Conservation (phyloP, 352 stramenopile species). For the Thalassiosira mediterranea region DNA sequence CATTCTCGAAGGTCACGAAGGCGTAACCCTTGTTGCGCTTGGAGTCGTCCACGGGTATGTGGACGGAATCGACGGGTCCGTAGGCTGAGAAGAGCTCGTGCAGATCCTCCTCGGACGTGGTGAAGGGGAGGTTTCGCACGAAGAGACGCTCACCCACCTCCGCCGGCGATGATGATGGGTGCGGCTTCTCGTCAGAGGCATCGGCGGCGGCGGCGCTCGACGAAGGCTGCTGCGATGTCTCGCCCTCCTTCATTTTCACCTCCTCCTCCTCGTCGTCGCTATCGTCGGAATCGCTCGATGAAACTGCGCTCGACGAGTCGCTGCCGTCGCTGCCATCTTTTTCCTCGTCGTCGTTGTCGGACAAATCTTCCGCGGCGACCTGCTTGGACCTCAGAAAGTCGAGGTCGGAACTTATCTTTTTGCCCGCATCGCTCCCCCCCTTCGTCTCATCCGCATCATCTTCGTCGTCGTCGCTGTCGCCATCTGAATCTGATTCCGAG, state of each 20-base stretch:
- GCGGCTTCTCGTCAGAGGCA: not conserved
- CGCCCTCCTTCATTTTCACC: slow-evolving; percentile 11
- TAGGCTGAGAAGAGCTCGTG: slow-evolving; percentile 89
- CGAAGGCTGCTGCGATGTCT: slow-evolving; percentile 13
- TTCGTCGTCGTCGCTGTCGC: slow-evolving; percentile 53
- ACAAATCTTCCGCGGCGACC: slow-evolving; percentile 46
- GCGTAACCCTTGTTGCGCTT: slow-evolving; percentile 96
- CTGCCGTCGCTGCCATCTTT: slow-evolving; percentile 39
- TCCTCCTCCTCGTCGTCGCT: slow-evolving; percentile 56
- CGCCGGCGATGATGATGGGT: too few relatives aligned
- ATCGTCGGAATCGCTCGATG: slow-evolving; percentile 34
- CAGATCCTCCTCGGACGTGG: slow-evolving; percentile 95
- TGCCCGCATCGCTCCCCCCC: slow-evolving; percentile 16
- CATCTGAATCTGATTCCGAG: slow-evolving; percentile 45
- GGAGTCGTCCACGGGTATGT: slow-evolving; percentile 96
- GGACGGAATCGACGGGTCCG: slow-evolving; percentile 90
- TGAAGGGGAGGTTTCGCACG: slow-evolving; percentile 96
- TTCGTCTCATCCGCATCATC: slow-evolving; percentile 46
- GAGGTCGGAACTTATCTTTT: slow-evolving; percentile 86
- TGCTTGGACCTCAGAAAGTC: slow-evolving; percentile 89
- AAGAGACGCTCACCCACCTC: slow-evolving; percentile 88
- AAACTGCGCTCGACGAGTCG: slow-evolving; percentile 37
- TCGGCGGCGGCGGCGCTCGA: slow-evolving; percentile 1
- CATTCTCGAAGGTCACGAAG: slow-evolving; percentile 96
- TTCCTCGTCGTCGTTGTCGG: slow-evolving; percentile 56